A percentile compares a stretch with the other conserved stretches of the same genome.
These are phyloP conservation scores for Blepharisma japonicum DNA, from an alignment of 73 alveolate species.

Conservation along the genomic window DNA sequence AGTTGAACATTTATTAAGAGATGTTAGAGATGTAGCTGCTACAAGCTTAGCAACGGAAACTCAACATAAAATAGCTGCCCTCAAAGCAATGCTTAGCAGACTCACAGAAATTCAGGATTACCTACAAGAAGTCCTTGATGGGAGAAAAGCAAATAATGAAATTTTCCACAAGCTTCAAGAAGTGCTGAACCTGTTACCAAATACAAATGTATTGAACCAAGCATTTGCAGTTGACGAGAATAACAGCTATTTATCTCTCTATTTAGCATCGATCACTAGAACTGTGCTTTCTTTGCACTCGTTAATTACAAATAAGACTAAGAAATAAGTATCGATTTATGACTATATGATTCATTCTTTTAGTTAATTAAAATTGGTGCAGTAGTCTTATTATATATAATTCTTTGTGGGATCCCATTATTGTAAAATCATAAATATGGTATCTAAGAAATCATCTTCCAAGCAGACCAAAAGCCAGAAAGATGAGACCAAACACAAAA, in stretches of 20 bases:
- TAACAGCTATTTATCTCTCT: conserved; percentile 21
- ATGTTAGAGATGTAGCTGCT: conserved; percentile 91
- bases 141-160: conserved; percentile 46
- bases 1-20: conserved; percentile 98
- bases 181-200: conserved; percentile 54
- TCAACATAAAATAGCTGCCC: conserved; percentile 53
- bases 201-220: conserved; percentile 19
- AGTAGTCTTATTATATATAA: too few relatives aligned
- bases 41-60: conserved; percentile 48
- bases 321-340: neutral
- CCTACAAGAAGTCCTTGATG: conserved; percentile 37
- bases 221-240: conserved; percentile 17
- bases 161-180: conserved; percentile 59
- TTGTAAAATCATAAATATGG: too few relatives aligned
- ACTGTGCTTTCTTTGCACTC: conserved; percentile 19
- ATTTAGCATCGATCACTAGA: conserved; percentile 29
- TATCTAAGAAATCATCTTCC: too few relatives aligned
- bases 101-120: conserved; percentile 44
- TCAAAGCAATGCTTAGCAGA: conserved; percentile 45
- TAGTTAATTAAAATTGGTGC: too few relatives aligned
- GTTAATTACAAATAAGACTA: conserved; percentile 20
- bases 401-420: too few relatives aligned
- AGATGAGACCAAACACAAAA: too few relatives aligned
- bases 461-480: too few relatives aligned
- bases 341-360: too few relatives aligned